These are phyloP conservation scores for Neurospora terricola DNA, from an alignment of 495 filamentous ascomycete species.

Conservation along the genomic window DNA sequence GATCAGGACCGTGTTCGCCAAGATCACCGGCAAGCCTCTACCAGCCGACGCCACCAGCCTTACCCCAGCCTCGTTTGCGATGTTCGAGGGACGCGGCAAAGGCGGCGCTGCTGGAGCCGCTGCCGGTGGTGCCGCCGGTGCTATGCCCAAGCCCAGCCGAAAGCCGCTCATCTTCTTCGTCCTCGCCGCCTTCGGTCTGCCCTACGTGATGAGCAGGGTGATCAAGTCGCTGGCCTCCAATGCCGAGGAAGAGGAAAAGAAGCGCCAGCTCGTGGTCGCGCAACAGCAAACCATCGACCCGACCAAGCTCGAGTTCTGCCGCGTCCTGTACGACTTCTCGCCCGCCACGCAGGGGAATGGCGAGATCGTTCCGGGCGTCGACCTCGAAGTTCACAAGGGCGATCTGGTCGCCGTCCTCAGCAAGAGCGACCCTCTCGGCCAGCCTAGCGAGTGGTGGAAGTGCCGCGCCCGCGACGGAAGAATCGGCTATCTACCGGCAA, in stretches of 20 bases:
- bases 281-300: slow-evolving; percentile 58
- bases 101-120: slow-evolving; percentile 15
- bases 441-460: slow-evolving; percentile 93
- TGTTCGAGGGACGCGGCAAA: slow-evolving; percentile 58
- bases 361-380: slow-evolving; percentile 57
- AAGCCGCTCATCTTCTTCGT: slow-evolving; percentile 97
- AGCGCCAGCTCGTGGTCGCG: slow-evolving; percentile 41
- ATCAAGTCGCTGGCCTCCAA: slow-evolving; percentile 73
- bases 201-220: slow-evolving; percentile 90
- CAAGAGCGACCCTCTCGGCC: slow-evolving; percentile 86
- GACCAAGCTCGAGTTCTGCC: slow-evolving; percentile 86
- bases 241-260: slow-evolving; percentile 70
- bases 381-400: slow-evolving; percentile 87
- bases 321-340: slow-evolving; percentile 85
- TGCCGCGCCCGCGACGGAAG: slow-evolving; percentile 87
- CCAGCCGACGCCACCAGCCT: slow-evolving; percentile 79
- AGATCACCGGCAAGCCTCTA: slow-evolving; percentile 84
- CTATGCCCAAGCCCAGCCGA: slow-evolving; percentile 63
- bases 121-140: slow-evolving; percentile 33
- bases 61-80: slow-evolving; percentile 80
- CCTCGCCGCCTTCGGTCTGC: slow-evolving; percentile 84
- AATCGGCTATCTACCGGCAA: slow-evolving; percentile 81
- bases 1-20: slow-evolving; percentile 81
- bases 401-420: slow-evolving; percentile 90
- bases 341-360: slow-evolving; percentile 52